Evolutionary conservation across 306 rosid genomes (phyloP), one percentile per base, ranked within the genome.

Genomic region (Canavalia ensiformis): DNA sequence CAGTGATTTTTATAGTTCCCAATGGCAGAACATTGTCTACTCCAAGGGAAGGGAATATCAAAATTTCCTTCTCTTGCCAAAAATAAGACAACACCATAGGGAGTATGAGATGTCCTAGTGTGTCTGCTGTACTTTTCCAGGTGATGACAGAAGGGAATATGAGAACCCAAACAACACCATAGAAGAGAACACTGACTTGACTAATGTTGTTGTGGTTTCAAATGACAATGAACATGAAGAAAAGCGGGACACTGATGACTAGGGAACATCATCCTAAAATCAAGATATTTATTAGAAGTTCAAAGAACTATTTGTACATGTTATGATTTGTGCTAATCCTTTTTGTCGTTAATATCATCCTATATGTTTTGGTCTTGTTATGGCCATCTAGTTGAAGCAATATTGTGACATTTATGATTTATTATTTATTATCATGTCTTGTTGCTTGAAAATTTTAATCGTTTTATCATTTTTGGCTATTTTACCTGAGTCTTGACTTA

Each of bases 141-240:
- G 84, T 72, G 58, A 68, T 68, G 87, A 77, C 78, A 68, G 78
- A 75, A 79, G 77, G 65, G 79, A 81, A 74, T 67, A 72, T 60
- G 71, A 75, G 31, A 67, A 68, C 75, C 39, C 80, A 86, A 87
- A 55, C 37, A 74, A 74, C 30, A 58, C 78, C n/a, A 52, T 84
- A 49, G 80, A 80, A 60, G 88, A 87, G 81, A 89, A 89, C 66
- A 80, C 79, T 13, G 82, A 86, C 68, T 84, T 88, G 12, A 68
- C 84, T n/a, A 81, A 87, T 67, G 84, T 81, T 71, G 77, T 82
- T 30, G 83, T 86, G 82, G 49, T 80, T 64, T 74, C 89, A 39
- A 84, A 82, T 68, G 82, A 78, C 50, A 79, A 68, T 64, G 87
- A 86, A 75, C 86, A 62, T 46, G 89, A 80, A 60, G 80, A 82